These are phyloP conservation scores for Pilasporangium apinafurcum DNA, from an alignment of 352 stramenopile genomes.

Conservation along the genomic window DNA sequence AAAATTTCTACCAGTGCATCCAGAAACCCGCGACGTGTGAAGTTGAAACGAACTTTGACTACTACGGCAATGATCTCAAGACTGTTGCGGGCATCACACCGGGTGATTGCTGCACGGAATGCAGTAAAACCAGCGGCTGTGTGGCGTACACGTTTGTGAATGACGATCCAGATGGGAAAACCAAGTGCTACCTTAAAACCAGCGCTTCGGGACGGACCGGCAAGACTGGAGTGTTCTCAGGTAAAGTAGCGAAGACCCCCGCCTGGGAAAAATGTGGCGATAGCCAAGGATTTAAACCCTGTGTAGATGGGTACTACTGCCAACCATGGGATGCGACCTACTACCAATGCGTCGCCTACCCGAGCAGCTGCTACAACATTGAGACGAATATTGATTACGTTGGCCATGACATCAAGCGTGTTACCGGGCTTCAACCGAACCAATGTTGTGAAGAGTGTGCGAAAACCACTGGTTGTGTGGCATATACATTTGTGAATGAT, in stretches of 20 bases:
- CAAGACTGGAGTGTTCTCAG: conserved; percentile 1
- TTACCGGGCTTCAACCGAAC: not conserved
- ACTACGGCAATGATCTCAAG: conserved; percentile 25
- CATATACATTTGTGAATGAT: conserved; percentile 20
- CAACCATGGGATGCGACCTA: conserved; percentile 20
- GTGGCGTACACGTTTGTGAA: conserved; percentile 20
- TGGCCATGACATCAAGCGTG: not conserved
- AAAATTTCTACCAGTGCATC: conserved; percentile 51
- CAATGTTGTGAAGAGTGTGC: not conserved
- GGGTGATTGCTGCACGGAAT: too few relatives aligned
- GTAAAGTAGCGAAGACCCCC: too few relatives aligned
- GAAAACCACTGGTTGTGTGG: conserved; percentile 3
- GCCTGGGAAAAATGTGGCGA: conserved; percentile 34
- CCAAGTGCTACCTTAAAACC: conserved; percentile 33
- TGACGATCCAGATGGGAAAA: conserved; percentile 1
- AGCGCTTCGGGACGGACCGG: not conserved
- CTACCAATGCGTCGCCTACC: conserved; percentile 20
- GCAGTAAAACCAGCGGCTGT: conserved; percentile 6
- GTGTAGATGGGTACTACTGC: conserved; percentile 11
- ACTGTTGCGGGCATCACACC: conserved; percentile 2
- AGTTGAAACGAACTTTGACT: conserved; percentile 46
- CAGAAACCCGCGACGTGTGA: conserved; percentile 19
- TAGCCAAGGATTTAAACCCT: conserved; percentile 4
- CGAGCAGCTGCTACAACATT: not conserved
- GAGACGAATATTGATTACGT: not conserved